A percentile compares a stretch with the other conserved stretches of the same genome.
These are phyloP conservation scores for Dioszegia aurantiaca DNA, from an alignment of 768 basidiomycete genomes.

Conservation along the genomic window DNA sequence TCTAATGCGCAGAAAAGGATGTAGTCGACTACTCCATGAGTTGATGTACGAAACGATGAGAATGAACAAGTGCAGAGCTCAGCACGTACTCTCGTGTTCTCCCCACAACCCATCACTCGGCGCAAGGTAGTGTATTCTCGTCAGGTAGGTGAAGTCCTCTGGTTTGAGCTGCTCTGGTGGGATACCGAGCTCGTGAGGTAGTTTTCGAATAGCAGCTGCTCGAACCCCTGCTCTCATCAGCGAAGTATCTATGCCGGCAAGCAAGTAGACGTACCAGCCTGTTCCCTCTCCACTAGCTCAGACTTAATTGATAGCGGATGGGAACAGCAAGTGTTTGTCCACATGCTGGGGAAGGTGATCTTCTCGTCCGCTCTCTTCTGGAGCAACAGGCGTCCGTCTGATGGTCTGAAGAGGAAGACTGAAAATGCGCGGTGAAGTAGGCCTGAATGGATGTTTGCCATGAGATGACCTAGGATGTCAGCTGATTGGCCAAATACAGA, in stretches of 20 bases:
- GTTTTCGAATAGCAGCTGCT: slow-evolving; percentile 87
- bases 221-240: slow-evolving; percentile 64
- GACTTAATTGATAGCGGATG: slow-evolving; percentile 71
- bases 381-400: slow-evolving; percentile 85
- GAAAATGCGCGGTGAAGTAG: slow-evolving; percentile 97
- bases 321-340: slow-evolving; percentile 98
- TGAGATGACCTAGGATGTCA: slow-evolving; percentile 72
- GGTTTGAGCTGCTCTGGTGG: slow-evolving; percentile 71
- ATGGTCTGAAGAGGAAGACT: slow-evolving; percentile 90
- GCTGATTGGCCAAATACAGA: background rate
- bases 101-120: slow-evolving; percentile 92
- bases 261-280: slow-evolving; percentile 54
- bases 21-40: slow-evolving; percentile 73
- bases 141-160: slow-evolving; percentile 87
- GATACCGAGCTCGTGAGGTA: slow-evolving; percentile 95
- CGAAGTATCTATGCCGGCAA: background rate
- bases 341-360: slow-evolving; percentile 99
- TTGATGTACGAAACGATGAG: background rate
- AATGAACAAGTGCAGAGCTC: slow-evolving; percentile 25
- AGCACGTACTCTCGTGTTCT: slow-evolving; percentile 99
- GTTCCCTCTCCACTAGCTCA: slow-evolving; percentile 80
- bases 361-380: slow-evolving; percentile 97
- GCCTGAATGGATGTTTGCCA: slow-evolving; percentile 90
- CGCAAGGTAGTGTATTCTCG: slow-evolving; percentile 94
- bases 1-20: slow-evolving; percentile 90